Conservation (phyloP, 129 eudicot genomes). For the Flaveria sonorensis region DNA sequence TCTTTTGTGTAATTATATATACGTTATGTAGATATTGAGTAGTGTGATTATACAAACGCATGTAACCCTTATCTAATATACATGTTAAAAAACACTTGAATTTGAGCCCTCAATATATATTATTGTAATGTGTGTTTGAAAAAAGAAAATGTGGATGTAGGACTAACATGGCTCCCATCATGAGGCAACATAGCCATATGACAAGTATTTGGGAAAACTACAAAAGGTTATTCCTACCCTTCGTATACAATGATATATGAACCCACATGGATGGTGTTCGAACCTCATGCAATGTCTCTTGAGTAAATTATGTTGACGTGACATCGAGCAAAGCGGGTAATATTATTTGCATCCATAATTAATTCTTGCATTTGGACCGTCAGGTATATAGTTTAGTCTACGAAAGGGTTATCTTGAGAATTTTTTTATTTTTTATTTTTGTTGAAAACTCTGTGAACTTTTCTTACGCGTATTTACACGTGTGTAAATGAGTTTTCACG, state of each 20-base stretch:
- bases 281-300: constrained; percentile 35
- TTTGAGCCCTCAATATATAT: background rate
- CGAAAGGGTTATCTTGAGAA: no score
- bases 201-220: constrained; percentile 34
- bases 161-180: constrained; percentile 48
- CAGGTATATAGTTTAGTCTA: background rate
- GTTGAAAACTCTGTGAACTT: no score
- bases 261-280: constrained; percentile 40
- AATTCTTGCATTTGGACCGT: background rate
- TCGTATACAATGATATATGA: constrained; percentile 22
- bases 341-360: background rate
- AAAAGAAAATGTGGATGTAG: constrained; percentile 13
- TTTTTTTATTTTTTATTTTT: no score
- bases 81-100: no score
- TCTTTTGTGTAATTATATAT: no score
- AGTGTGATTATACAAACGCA: no score
- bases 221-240: constrained; percentile 40
- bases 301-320: background rate
- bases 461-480: no score
- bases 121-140: constrained; percentile 21
- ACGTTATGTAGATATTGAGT: no score
- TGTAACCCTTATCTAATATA: no score
- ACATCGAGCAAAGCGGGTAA: background rate
- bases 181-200: constrained; percentile 53
- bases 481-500: no score